phyloP scores from a whole-genome alignment of 257 asterid species.

The Haberlea rhodopensis region DNA sequence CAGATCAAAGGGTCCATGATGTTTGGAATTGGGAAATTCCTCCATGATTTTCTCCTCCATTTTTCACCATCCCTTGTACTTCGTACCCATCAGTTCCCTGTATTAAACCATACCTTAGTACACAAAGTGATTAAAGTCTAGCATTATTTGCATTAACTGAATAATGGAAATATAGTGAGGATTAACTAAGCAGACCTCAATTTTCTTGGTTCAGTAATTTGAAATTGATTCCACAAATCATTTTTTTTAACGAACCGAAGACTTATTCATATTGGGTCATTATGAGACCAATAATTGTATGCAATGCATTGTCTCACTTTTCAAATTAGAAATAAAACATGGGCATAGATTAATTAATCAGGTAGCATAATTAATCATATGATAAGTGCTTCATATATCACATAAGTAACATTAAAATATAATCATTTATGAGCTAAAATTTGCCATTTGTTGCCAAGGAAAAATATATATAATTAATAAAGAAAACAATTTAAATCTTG shows the following conservation, averaged over 20 bases:
- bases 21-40: slow-evolving; percentile 64
- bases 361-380: too few species aligned
- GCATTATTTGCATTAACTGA: slow-evolving; percentile 16
- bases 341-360: not conserved
- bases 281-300: not conserved
- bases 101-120: slow-evolving; percentile 11
- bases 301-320: not conserved
- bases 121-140: slow-evolving; percentile 21
- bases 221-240: not conserved
- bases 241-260: not conserved
- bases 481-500: too few species aligned
- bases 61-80: slow-evolving; percentile 60
- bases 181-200: not conserved
- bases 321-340: not conserved
- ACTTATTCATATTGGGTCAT: not conserved
- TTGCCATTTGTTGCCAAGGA: too few species aligned
- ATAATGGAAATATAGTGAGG: not conserved
- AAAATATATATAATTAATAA: too few species aligned
- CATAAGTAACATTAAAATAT: too few species aligned
- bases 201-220: not conserved
- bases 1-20: slow-evolving; percentile 59
- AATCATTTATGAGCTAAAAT: too few species aligned
- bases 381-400: not conserved
- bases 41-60: slow-evolving; percentile 55
- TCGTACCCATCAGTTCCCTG: slow-evolving; percentile 65